A percentile compares a stretch with the other conserved stretches of the same genome.
Evolutionary conservation across 176 grass and related monocot genomes (phyloP).

Genomic region (Coix lacrymajobi): DNA sequence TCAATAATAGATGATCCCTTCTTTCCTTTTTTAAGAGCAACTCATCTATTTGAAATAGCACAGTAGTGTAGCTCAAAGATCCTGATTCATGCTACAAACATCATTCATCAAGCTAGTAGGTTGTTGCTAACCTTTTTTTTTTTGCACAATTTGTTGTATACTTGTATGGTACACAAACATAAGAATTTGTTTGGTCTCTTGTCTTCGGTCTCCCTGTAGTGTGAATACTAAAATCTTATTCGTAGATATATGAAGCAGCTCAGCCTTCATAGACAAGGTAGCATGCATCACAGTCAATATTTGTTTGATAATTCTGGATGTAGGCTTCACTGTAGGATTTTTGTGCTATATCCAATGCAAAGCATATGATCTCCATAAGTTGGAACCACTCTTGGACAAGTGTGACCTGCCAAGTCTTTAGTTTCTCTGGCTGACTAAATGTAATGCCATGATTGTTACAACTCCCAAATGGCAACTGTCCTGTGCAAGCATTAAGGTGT

Average conservation of each 20-base stretch:
- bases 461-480: not conserved
- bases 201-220: not conserved
- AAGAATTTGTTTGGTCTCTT: not conserved
- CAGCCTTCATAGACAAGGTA: not conserved
- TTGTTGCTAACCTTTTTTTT: not conserved
- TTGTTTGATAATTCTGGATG: not conserved
- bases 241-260: not conserved
- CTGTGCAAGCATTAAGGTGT: conserved; percentile 8
- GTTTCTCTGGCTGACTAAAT: not conserved
- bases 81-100: not conserved
- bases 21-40: not conserved
- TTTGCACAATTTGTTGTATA: not conserved
- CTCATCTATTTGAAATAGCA: not conserved
- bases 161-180: not conserved
- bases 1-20: not conserved
- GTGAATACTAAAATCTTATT: not conserved
- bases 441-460: not conserved
- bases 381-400: not conserved
- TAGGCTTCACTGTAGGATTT: not conserved
- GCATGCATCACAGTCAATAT: not conserved
- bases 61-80: not conserved
- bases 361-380: not conserved
- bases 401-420: not conserved
- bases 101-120: not conserved
- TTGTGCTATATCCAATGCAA: not conserved